Evolutionary conservation across 2,329 filamentous ascomycete species (phyloP).

Genomic region (Truncatella angustata): DNA sequence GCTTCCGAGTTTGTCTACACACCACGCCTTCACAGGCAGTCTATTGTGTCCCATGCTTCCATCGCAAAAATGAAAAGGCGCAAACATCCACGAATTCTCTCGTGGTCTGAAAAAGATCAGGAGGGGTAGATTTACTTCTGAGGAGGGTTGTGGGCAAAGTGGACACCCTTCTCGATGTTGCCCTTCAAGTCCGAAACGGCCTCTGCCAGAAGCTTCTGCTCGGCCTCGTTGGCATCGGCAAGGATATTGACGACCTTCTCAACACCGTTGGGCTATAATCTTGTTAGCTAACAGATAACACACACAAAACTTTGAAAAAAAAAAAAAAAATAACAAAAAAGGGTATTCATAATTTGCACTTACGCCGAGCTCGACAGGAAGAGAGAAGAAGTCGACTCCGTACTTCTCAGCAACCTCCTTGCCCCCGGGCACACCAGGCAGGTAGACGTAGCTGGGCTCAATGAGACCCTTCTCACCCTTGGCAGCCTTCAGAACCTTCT

Average conservation of each 20-base stretch:
- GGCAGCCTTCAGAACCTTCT: conserved; percentile 85
- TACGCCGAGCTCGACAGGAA: conserved; percentile 93
- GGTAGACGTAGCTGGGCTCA: conserved; percentile 94
- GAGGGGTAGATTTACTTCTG: conserved; percentile 71
- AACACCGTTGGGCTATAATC: conserved; percentile 69
- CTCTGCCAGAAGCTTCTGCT: conserved; percentile 81
- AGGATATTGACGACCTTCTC: conserved; percentile 85
- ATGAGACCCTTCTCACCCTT: conserved; percentile 91
- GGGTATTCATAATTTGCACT: conserved; percentile 35
- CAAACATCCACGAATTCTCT: conserved; percentile 15
- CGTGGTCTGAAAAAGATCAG: not conserved
- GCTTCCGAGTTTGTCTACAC: conserved; percentile 21
- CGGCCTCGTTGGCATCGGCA: conserved; percentile 73
- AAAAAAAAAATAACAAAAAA: not conserved
- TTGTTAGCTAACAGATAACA: conserved; percentile 21
- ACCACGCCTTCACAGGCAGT: conserved; percentile 17
- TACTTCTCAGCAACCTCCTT: conserved; percentile 81
- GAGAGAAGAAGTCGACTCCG: conserved; percentile 91
- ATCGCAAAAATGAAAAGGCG: conserved; percentile 15
- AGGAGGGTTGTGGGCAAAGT: conserved; percentile 83
- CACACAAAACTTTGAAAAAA: not conserved
- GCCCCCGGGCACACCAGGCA: conserved; percentile 84
- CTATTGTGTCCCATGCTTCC: conserved; percentile 15
- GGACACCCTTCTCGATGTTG: conserved; percentile 93
- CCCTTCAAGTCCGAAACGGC: conserved; percentile 76